Evolutionary conservation across 2,329 filamentous ascomycete genomes (phyloP).

Genomic region (Aspergillus novoparasiticus): DNA sequence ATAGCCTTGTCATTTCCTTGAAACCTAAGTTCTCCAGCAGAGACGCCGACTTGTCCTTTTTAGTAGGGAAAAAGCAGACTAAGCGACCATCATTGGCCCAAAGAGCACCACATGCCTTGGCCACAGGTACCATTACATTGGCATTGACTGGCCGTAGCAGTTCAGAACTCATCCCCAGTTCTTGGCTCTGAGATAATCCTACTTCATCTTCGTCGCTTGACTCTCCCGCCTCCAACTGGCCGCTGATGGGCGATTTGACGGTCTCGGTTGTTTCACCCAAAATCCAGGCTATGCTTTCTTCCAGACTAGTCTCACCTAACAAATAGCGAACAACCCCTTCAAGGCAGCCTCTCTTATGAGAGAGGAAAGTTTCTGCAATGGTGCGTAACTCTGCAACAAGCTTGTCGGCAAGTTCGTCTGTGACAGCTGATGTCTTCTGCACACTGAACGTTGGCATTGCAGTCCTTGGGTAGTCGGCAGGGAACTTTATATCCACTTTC

Average conservation of each 20-base stretch:
- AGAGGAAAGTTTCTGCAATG: constrained; percentile 59
- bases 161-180: constrained; percentile 53
- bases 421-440: constrained; percentile 61
- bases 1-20: constrained; percentile 51
- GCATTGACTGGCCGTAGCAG: constrained; percentile 58
- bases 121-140: constrained; percentile 66
- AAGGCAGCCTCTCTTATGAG: constrained; percentile 58
- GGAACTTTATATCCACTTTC: constrained; percentile 61
- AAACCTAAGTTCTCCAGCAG: constrained; percentile 52
- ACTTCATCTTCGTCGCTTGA: constrained; percentile 80
- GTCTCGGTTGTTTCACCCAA: constrained; percentile 60
- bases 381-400: constrained; percentile 55
- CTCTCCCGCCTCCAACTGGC: constrained; percentile 65
- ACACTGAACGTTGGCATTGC: constrained; percentile 56
- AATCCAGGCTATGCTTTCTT: constrained; percentile 57
- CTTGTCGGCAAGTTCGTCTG: constrained; percentile 52
- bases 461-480: constrained; percentile 56
- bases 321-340: constrained; percentile 65
- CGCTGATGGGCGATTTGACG: constrained; percentile 46
- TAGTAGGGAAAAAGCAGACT: constrained; percentile 60
- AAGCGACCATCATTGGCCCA: constrained; percentile 62
- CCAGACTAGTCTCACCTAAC: constrained; percentile 59
- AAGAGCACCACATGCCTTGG: constrained; percentile 59
- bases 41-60: constrained; percentile 53
- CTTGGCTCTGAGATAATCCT: constrained; percentile 45